Percentiles rank a stretch among this genome's conserved stretches.
Evolutionary conservation across 1,284 basidiomycete species (phyloP).

Genomic region (Exobasidium cylindrosporum): DNA sequence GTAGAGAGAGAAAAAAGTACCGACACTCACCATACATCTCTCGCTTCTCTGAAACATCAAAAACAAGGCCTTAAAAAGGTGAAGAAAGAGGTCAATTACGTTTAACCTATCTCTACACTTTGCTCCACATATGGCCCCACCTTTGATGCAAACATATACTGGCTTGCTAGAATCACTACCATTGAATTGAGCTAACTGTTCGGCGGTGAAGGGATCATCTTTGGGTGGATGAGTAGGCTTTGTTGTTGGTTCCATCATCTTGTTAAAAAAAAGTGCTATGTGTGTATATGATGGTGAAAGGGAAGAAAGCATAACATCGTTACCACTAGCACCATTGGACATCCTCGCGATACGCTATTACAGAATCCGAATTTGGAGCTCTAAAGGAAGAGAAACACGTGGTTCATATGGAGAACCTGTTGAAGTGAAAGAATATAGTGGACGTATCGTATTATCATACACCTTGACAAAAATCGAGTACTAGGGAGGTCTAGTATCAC

Average conservation of each 20-base stretch:
- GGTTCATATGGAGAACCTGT: too few relatives aligned
- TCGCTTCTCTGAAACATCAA: constrained; percentile 72
- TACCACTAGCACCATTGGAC: too few relatives aligned
- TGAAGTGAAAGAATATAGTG: too few relatives aligned
- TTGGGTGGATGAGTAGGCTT: constrained; percentile 63
- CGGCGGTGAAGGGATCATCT: constrained; percentile 70
- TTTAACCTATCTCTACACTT: too few relatives aligned
- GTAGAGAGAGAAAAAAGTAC: too few relatives aligned
- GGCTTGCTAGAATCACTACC: constrained; percentile 67
- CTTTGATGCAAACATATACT: constrained; percentile 85
- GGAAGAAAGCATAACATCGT: too few relatives aligned
- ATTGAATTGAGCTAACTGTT: constrained; percentile 69
- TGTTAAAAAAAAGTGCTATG: background rate
- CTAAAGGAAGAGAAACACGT: too few relatives aligned
- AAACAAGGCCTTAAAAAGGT: constrained; percentile 64
- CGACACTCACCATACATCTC: constrained; percentile 74
- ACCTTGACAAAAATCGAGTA: too few relatives aligned
- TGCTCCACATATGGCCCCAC: constrained; percentile 55
- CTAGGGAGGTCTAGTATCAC: too few relatives aligned
- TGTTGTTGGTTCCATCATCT: constrained; percentile 22
- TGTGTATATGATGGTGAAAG: background rate
- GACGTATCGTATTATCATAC: too few relatives aligned
- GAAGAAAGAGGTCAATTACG: constrained; percentile 3
- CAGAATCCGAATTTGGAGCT: too few relatives aligned
- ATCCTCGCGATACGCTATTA: too few relatives aligned